These are phyloP conservation scores for Kwoniella europaea DNA, from an alignment of 768 basidiomycete species.

Conservation along the genomic window DNA sequence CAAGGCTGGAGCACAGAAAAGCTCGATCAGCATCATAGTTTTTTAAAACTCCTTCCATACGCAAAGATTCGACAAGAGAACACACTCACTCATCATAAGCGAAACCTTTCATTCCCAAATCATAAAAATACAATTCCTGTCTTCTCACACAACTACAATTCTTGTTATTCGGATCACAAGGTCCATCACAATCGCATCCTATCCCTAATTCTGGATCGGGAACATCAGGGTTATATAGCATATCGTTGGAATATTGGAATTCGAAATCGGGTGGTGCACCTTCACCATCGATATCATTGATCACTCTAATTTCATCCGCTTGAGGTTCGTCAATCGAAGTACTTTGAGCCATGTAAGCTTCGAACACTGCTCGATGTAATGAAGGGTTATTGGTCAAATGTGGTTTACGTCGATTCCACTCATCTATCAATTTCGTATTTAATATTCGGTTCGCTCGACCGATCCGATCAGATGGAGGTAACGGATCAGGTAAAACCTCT, in stretches of 20 bases:
- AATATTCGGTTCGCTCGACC: constrained; percentile 24
- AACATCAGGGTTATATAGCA: constrained; percentile 75
- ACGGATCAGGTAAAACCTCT: constrained; percentile 8
- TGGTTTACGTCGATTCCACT: constrained; percentile 30
- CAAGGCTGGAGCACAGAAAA: constrained; percentile 55
- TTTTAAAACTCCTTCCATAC: not conserved
- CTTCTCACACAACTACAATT: constrained; percentile 72
- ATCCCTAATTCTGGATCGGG: constrained; percentile 69
- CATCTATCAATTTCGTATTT: constrained; percentile 24
- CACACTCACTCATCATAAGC: constrained; percentile 65
- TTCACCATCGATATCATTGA: constrained; percentile 70
- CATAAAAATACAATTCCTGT: constrained; percentile 63
- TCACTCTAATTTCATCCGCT: constrained; percentile 71
- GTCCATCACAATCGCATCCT: constrained; percentile 76
- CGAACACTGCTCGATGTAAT: constrained; percentile 64
- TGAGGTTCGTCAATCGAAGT: constrained; percentile 71
- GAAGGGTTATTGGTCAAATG: constrained; percentile 31
- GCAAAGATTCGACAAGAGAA: not conserved
- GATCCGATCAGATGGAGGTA: constrained; percentile 19
- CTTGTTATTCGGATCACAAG: constrained; percentile 74
- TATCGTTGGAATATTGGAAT: constrained; percentile 81
- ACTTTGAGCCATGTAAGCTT: constrained; percentile 69
- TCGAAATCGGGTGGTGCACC: constrained; percentile 78
- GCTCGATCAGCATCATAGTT: not conserved
- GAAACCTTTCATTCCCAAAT: constrained; percentile 64